phyloP scores from a whole-genome alignment of 805 yeast genomes.

The Torulaspora quercuum region DNA sequence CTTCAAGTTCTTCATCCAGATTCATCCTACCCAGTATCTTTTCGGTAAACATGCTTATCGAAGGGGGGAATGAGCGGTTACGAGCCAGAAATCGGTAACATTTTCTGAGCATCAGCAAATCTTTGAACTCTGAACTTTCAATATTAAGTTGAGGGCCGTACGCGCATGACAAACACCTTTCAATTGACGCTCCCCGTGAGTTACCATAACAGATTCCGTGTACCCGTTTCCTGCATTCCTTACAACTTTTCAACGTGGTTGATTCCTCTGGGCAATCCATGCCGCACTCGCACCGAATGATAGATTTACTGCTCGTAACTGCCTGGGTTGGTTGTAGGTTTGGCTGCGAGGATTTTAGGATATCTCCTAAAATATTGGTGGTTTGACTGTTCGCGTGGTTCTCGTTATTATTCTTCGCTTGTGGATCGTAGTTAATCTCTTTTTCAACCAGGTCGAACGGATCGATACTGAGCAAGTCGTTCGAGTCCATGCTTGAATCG shows the following conservation, averaged over 20 bases:
- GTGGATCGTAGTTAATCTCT: not conserved
- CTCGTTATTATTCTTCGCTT: not conserved
- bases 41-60: slow-evolving; percentile 18
- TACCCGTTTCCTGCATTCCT: slow-evolving; percentile 31
- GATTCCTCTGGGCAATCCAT: slow-evolving; percentile 17
- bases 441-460: slow-evolving; percentile 29
- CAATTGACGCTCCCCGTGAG: slow-evolving; percentile 13
- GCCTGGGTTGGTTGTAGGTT: slow-evolving; percentile 34
- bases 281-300: slow-evolving; percentile 35
- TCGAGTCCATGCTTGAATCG: slow-evolving; percentile 12
- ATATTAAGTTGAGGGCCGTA: slow-evolving; percentile 20
- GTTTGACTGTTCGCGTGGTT: slow-evolving; percentile 34
- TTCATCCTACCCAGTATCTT: slow-evolving; percentile 14
- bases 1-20: slow-evolving; percentile 16
- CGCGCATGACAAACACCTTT: slow-evolving; percentile 32
- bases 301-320: not conserved
- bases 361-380: slow-evolving; percentile 31
- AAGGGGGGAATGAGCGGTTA: slow-evolving; percentile 22
- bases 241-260: slow-evolving; percentile 28
- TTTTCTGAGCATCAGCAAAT: slow-evolving; percentile 39
- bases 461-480: slow-evolving; percentile 24
- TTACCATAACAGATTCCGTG: slow-evolving; percentile 41
- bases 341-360: slow-evolving; percentile 29
- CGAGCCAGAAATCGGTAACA: slow-evolving; percentile 31
- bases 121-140: slow-evolving; percentile 22